phyloP scores from a whole-genome alignment of 2,329 filamentous ascomycete genomes.

The Pseudogymnoascus sp. region DNA sequence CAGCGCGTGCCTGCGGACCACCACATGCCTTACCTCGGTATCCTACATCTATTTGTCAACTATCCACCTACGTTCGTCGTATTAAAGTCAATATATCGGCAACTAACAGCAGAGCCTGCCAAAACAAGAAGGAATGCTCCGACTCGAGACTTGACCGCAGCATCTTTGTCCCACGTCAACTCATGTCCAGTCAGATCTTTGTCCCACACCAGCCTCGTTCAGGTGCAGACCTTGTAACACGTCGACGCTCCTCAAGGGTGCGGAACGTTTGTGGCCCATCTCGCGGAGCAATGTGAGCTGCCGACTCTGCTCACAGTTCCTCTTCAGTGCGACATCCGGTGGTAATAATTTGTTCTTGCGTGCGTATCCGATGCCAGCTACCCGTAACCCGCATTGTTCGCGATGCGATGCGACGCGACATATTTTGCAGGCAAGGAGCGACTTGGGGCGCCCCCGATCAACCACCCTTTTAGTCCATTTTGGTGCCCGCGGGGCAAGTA shows the following conservation, averaged over 20 bases:
- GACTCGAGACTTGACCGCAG: neutral
- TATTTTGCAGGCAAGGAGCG: neutral
- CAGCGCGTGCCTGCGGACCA: neutral
- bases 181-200: neutral
- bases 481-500: too few relatives aligned
- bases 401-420: neutral
- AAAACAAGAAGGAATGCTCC: neutral
- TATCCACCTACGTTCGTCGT: neutral
- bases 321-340: neutral
- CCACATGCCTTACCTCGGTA: neutral
- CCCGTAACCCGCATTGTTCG: neutral
- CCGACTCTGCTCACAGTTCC: neutral
- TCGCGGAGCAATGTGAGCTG: neutral
- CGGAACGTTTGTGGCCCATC: neutral
- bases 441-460: neutral
- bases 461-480: neutral
- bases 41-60: neutral
- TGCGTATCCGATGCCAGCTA: neutral
- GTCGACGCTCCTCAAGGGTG: neutral
- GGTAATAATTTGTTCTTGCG: neutral
- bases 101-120: neutral
- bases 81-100: neutral
- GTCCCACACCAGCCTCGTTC: neutral
- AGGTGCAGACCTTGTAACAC: neutral
- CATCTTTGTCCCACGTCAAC: neutral